phyloP scores from a whole-genome alignment of 176 grass and related monocot genomes.

The Oryza rufipogon region DNA sequence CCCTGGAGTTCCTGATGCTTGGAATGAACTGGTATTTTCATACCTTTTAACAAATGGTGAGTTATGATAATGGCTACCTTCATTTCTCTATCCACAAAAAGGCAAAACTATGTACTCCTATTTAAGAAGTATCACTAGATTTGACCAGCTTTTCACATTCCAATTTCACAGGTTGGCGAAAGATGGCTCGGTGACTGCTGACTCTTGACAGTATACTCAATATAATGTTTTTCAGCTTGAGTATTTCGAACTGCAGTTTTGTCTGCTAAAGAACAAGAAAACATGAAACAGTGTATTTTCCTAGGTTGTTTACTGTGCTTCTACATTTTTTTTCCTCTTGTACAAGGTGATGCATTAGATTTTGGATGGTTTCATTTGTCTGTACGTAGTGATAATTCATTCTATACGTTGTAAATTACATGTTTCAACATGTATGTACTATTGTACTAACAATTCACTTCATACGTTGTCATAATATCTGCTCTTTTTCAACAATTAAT shows the following conservation, averaged over 20 bases:
- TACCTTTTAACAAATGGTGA: slow-evolving; percentile 82
- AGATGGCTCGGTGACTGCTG: slow-evolving; percentile 38
- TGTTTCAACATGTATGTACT: slow-evolving; percentile 31
- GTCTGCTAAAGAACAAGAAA: slow-evolving; percentile 29
- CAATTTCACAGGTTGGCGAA: slow-evolving; percentile 56
- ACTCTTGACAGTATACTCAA: slow-evolving; percentile 6
- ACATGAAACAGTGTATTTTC: slow-evolving; percentile 12
- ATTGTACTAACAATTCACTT: slow-evolving; percentile 30
- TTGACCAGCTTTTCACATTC: slow-evolving; percentile 16
- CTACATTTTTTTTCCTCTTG: slow-evolving; percentile 27
- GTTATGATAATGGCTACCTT: slow-evolving; percentile 16
- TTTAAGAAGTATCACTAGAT: not conserved
- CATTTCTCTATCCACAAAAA: slow-evolving; percentile 15
- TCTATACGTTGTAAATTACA: slow-evolving; percentile 23
- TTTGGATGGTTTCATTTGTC: slow-evolving; percentile 27
- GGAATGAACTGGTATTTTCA: slow-evolving; percentile 89
- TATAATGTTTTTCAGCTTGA: not conserved
- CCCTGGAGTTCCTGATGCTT: slow-evolving; percentile 91
- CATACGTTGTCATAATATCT: not conserved
- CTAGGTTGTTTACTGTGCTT: slow-evolving; percentile 32
- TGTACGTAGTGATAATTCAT: slow-evolving; percentile 23
- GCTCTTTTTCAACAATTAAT: not conserved
- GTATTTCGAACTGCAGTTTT: slow-evolving; percentile 43
- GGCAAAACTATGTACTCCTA: not conserved
- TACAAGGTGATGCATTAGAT: slow-evolving; percentile 39